These are phyloP conservation scores for Apophysomyces trapeziformis DNA, from an alignment of 371 early-diverging fungal genomes.

Conservation along the genomic window DNA sequence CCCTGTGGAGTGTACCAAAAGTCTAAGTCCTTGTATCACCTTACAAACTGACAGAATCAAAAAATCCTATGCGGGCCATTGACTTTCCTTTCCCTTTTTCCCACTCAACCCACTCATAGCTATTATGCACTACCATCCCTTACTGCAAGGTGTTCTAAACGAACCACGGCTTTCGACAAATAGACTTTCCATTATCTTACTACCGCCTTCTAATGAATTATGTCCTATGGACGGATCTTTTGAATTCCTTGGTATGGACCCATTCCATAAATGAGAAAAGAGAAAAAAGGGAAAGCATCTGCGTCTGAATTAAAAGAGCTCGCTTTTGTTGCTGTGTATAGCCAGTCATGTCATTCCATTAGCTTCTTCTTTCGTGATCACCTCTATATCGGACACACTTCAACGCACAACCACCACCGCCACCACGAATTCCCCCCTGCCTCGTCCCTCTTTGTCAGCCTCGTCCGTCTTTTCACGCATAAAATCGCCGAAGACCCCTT, in stretches of 20 bases:
- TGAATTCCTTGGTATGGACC: constrained; percentile 33
- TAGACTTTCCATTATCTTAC: constrained; percentile 25
- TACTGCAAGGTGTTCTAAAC: constrained; percentile 22
- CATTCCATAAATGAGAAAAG: neutral
- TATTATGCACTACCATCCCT: constrained; percentile 3
- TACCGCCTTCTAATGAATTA: constrained; percentile 30
- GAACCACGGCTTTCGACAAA: constrained; percentile 19
- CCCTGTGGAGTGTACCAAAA: neutral
- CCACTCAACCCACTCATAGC: neutral
- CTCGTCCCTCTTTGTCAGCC: constrained; percentile 17
- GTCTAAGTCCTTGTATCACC: neutral
- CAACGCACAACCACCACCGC: constrained; percentile 5
- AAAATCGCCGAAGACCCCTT: constrained; percentile 15
- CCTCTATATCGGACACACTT: constrained; percentile 16
- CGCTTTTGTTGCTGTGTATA: neutral
- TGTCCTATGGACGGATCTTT: constrained; percentile 8
- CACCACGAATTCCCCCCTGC: neutral
- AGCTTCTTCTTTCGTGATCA: neutral
- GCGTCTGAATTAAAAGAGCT: too few species aligned
- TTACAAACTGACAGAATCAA: too few species aligned
- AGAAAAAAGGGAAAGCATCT: too few species aligned
- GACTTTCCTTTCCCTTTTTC: neutral
- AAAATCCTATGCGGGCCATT: neutral
- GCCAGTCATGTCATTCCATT: constrained; percentile 34
- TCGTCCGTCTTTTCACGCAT: constrained; percentile 28